phyloP scores from a whole-genome alignment of 495 filamentous ascomycete genomes.

The Penicillium flavigenum region DNA sequence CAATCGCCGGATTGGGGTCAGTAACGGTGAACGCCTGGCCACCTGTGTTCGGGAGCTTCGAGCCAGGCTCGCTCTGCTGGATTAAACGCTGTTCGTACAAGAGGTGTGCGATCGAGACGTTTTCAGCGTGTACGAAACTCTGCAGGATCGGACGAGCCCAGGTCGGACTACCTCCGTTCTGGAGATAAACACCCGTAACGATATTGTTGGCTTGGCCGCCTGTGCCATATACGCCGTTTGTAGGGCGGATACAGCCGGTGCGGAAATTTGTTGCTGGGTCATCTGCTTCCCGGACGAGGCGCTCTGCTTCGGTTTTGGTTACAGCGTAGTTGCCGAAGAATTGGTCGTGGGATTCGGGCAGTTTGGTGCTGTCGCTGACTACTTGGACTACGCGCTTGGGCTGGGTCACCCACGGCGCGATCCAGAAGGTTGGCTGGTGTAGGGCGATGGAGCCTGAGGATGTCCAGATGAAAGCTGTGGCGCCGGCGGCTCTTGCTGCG shows the following conservation, averaged over 20 bases:
- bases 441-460: slow-evolving; percentile 54
- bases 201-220: slow-evolving; percentile 48
- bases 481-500: slow-evolving; percentile 46
- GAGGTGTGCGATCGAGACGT: slow-evolving; percentile 58
- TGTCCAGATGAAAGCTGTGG: slow-evolving; percentile 54
- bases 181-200: slow-evolving; percentile 42
- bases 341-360: slow-evolving; percentile 43
- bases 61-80: slow-evolving; percentile 43
- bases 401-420: slow-evolving; percentile 46
- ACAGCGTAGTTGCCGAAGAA: slow-evolving; percentile 59
- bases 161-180: slow-evolving; percentile 36
- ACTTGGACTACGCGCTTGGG: slow-evolving; percentile 45
- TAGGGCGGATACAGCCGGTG: slow-evolving; percentile 57
- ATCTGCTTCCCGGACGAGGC: slow-evolving; percentile 50
- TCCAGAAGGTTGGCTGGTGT: slow-evolving; percentile 46
- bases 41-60: slow-evolving; percentile 38
- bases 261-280: slow-evolving; percentile 42
- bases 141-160: slow-evolving; percentile 54
- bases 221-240: slow-evolving; percentile 59
- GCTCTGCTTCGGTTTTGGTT: slow-evolving; percentile 55
- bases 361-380: slow-evolving; percentile 45
- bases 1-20: slow-evolving; percentile 38
- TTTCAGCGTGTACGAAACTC: slow-evolving; percentile 56
- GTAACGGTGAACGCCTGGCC: slow-evolving; percentile 43
- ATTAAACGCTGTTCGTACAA: slow-evolving; percentile 57